Conservation (phyloP, 2,329 filamentous ascomycete species). For the Dothideomycetes sp. region DNA sequence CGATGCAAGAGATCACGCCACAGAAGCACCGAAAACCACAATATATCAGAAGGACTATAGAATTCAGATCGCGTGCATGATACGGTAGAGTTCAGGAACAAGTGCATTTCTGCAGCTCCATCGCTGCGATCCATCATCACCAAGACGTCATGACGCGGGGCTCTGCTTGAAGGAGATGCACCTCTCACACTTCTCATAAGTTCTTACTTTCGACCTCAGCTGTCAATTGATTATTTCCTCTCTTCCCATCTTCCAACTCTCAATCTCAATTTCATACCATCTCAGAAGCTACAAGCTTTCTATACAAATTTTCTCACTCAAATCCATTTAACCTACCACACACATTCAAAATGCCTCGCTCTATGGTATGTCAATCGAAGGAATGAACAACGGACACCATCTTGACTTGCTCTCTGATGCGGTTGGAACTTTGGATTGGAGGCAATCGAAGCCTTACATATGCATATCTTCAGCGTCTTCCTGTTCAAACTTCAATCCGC, state of each 20-base stretch:
- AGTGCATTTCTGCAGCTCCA: conserved; percentile 3
- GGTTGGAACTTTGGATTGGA: too few relatives aligned
- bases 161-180: conserved; percentile 3
- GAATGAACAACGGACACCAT: too few relatives aligned
- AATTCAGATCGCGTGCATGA: conserved; percentile 1
- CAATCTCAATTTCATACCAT: not conserved
- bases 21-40: conserved; percentile 1
- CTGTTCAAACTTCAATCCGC: too few relatives aligned
- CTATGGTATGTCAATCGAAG: too few relatives aligned
- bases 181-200: conserved; percentile 3
- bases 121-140: conserved; percentile 3
- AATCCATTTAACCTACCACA: not conserved
- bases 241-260: not conserved
- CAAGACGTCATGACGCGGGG: too few relatives aligned
- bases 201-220: not conserved
- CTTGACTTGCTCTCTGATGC: too few relatives aligned
- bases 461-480: too few relatives aligned
- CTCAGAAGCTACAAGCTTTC: too few relatives aligned
- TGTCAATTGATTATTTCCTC: not conserved
- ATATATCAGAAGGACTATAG: too few relatives aligned
- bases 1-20: too few relatives aligned
- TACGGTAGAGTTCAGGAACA: conserved; percentile 13
- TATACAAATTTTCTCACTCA: too few relatives aligned
- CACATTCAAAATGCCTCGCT: conserved; percentile 11
- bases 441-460: too few relatives aligned